A percentile compares a stretch with the other conserved stretches of the same genome.
Conservation (phyloP, 805 yeast genomes). For the Lipomyces yamadae region DNA sequence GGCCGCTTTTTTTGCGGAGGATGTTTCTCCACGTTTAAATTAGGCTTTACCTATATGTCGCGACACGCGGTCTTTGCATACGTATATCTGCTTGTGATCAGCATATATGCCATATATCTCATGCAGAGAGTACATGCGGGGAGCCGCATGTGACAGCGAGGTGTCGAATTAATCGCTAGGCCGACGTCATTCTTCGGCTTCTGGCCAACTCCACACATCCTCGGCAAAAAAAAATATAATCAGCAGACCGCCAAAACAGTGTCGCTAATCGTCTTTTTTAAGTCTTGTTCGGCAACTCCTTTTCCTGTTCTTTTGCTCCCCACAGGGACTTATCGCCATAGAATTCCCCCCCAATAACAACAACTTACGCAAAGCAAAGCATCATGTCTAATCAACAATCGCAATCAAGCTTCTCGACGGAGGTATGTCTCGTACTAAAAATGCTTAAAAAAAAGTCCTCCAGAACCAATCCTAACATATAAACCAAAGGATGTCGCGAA, state of each 20-base stretch:
- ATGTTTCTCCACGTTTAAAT: not conserved
- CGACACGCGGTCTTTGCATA: not conserved
- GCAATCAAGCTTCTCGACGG: conserved; percentile 23
- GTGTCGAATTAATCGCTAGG: not conserved
- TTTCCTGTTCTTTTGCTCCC: not conserved
- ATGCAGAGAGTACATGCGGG: not conserved
- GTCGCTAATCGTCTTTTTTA: not conserved
- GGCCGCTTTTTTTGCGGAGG: too few relatives aligned
- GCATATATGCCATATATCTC: not conserved
- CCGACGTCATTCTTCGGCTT: not conserved
- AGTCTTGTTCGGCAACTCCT: not conserved
- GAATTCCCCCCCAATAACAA: not conserved
- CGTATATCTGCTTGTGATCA: not conserved
- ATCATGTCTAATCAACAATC: conserved; percentile 25
- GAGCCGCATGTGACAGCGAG: conserved; percentile 5
- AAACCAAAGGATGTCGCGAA: conserved; percentile 58
- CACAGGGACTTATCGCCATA: not conserved
- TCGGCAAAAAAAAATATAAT: not conserved
- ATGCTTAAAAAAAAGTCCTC: not conserved
- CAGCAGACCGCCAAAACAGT: not conserved
- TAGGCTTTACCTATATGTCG: not conserved
- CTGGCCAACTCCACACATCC: not conserved
- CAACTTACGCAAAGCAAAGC: not conserved
- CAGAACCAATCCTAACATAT: not conserved
- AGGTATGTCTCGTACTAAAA: conserved; percentile 8